Evolutionary conservation across 352 stramenopile genomes (phyloP).

Genomic region (Globisporangium paddicum): DNA sequence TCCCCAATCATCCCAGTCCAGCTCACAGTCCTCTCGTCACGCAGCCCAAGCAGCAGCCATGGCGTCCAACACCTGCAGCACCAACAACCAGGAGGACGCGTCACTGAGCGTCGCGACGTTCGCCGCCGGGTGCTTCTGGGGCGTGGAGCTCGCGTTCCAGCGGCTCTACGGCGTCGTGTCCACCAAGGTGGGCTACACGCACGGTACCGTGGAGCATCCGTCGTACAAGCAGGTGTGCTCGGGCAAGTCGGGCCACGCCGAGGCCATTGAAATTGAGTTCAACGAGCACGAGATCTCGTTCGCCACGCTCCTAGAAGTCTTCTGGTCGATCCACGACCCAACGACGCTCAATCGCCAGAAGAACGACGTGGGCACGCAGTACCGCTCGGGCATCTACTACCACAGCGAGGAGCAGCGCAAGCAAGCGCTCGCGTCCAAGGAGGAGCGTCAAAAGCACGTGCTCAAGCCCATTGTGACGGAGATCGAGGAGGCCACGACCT

Average conservation of each 20-base stretch:
- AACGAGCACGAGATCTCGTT: conserved; percentile 87
- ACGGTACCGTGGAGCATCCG: conserved; percentile 76
- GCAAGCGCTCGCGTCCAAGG: conserved; percentile 51
- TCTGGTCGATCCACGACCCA: conserved; percentile 91
- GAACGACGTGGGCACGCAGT: conserved; percentile 92
- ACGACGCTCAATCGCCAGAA: conserved; percentile 89
- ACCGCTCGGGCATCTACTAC: conserved; percentile 94
- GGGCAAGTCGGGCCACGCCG: conserved; percentile 91
- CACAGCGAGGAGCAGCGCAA: conserved; percentile 90
- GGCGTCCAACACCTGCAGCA: background rate
- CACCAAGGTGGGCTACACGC: conserved; percentile 88
- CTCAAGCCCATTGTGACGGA: conserved; percentile 89
- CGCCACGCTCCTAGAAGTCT: conserved; percentile 59
- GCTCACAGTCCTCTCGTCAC: background rate
- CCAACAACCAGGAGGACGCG: conserved; percentile 1
- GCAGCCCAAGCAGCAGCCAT: background rate
- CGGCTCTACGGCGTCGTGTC: conserved; percentile 88
- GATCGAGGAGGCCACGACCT: conserved; percentile 71
- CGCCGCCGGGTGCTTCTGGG: conserved; percentile 97
- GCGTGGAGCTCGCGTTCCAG: conserved; percentile 95
- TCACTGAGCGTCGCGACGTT: conserved; percentile 85
- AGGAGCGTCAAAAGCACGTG: conserved; percentile 56
- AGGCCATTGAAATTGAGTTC: conserved; percentile 92
- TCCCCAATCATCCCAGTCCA: background rate
- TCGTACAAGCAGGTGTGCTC: conserved; percentile 95